phyloP scores from a whole-genome alignment of 305 asterid genomes.

The Fraxinus floribunda region DNA sequence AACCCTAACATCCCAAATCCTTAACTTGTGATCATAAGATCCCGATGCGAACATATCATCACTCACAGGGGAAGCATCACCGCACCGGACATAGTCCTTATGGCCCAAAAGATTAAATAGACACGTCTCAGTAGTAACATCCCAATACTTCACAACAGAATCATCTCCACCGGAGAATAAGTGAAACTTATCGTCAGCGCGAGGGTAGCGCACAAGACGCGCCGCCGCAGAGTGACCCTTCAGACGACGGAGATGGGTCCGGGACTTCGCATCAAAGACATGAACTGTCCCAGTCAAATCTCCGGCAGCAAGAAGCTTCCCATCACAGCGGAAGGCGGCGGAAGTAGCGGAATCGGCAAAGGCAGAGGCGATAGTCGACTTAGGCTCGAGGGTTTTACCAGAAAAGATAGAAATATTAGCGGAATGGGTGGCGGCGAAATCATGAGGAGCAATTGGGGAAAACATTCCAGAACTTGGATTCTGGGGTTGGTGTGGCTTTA shows the following conservation, averaged over 20 bases:
- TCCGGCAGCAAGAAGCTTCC: constrained; percentile 69
- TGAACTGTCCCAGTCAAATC: constrained; percentile 70
- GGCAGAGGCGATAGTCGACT: constrained; percentile 49
- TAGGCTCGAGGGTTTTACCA: constrained; percentile 53
- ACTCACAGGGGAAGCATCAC: constrained; percentile 75
- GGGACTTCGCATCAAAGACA: constrained; percentile 64
- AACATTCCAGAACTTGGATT: constrained; percentile 85
- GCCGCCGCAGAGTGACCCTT: constrained; percentile 70
- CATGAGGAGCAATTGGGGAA: constrained; percentile 67
- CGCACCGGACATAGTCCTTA: constrained; percentile 86
- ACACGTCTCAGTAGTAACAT: constrained; percentile 59
- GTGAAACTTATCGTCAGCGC: constrained; percentile 64
- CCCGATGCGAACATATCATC: constrained; percentile 85
- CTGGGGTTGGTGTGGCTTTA: constrained; percentile 55
- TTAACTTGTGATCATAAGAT: constrained; percentile 69
- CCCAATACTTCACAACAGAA: constrained; percentile 92
- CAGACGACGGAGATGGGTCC: constrained; percentile 58
- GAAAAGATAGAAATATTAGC: constrained; percentile 60
- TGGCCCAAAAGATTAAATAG: constrained; percentile 61
- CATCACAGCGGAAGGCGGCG: constrained; percentile 68
- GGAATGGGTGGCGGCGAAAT: constrained; percentile 82
- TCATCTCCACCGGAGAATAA: constrained; percentile 87
- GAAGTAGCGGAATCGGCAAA: constrained; percentile 58
- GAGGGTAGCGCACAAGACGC: constrained; percentile 61
- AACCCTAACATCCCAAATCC: constrained; percentile 77